phyloP scores from a whole-genome alignment of 805 yeast species.

The Lachancea sp. region DNA sequence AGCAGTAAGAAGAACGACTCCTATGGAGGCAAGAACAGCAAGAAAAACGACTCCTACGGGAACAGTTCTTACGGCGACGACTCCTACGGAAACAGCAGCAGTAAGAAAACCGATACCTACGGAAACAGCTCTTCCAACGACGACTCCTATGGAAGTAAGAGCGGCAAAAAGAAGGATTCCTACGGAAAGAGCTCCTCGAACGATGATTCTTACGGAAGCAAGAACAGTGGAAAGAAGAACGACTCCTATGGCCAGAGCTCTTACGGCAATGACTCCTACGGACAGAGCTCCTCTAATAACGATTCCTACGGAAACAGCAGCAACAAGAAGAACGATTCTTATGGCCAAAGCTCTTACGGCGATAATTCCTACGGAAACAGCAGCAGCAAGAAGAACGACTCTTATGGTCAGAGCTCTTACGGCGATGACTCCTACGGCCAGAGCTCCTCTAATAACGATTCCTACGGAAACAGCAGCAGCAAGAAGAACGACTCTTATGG shows the following conservation, averaged over 20 bases:
- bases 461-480: conserved; percentile 12
- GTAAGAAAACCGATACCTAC: background rate
- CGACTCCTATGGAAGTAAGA: conserved; percentile 7
- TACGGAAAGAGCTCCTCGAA: conserved; percentile 12
- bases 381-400: conserved; percentile 18
- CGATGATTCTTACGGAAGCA: conserved; percentile 15
- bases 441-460: conserved; percentile 12
- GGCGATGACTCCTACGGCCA: conserved; percentile 9
- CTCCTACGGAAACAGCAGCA: conserved; percentile 25
- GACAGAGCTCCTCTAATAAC: conserved; percentile 14
- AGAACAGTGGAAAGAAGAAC: conserved; percentile 14
- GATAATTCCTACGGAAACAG: conserved; percentile 13
- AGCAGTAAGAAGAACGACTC: conserved; percentile 26
- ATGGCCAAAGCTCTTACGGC: conserved; percentile 13
- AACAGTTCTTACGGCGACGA: conserved; percentile 11
- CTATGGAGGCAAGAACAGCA: conserved; percentile 22
- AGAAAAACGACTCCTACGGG: conserved; percentile 20
- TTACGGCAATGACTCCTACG: conserved; percentile 16
- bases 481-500: conserved; percentile 15
- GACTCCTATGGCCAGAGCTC: conserved; percentile 16
- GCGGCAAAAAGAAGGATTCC: conserved; percentile 7
- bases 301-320: conserved; percentile 8
- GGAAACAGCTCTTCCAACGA: conserved; percentile 14
- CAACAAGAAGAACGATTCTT: conserved; percentile 8
- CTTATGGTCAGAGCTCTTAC: conserved; percentile 12